Evolutionary conservation across 1,284 basidiomycete genomes (phyloP).

Genomic region (Moesziomyces aphidis): DNA sequence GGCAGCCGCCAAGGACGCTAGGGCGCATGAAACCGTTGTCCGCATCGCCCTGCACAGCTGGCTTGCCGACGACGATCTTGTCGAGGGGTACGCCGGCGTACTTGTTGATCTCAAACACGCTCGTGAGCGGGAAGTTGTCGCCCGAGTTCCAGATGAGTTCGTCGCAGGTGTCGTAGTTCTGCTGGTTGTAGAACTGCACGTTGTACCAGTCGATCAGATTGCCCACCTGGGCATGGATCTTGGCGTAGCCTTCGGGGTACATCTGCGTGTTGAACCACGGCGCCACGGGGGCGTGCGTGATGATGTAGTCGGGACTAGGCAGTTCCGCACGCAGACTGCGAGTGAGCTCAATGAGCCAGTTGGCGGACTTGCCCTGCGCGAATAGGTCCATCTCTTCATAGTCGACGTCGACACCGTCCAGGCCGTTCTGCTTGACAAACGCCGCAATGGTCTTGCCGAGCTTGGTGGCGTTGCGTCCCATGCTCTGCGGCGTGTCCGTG

Average conservation of each 20-base stretch:
- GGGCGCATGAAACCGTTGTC: conserved; percentile 74
- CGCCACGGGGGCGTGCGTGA: conserved; percentile 63
- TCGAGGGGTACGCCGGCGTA: conserved; percentile 71
- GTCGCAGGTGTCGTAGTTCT: conserved; percentile 42
- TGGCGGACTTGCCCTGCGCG: conserved; percentile 21
- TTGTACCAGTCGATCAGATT: conserved; percentile 70
- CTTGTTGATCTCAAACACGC: conserved; percentile 76
- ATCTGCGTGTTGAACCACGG: conserved; percentile 53
- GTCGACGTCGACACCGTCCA: conserved; percentile 75
- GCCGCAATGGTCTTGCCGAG: conserved; percentile 60
- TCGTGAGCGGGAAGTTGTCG: conserved; percentile 71
- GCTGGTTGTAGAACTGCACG: conserved; percentile 67
- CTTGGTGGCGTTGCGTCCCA: conserved; percentile 24
- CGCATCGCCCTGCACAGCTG: conserved; percentile 72
- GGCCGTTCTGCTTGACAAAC: conserved; percentile 70
- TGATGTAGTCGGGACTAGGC: conserved; percentile 68
- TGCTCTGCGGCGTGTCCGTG: conserved; percentile 72
- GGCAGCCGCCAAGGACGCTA: conserved; percentile 73
- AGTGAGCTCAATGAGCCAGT: conserved; percentile 69
- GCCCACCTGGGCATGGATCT: conserved; percentile 45
- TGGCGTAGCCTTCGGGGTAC: conserved; percentile 41
- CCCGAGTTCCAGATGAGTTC: conserved; percentile 73
- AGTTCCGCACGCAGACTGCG: conserved; percentile 69
- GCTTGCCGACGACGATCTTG: conserved; percentile 76
- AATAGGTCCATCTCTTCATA: conserved; percentile 71